Base-by-base conservation (phyloP, 2,329 filamentous ascomycete genomes). In the Delphinella strobiligena region DNA sequence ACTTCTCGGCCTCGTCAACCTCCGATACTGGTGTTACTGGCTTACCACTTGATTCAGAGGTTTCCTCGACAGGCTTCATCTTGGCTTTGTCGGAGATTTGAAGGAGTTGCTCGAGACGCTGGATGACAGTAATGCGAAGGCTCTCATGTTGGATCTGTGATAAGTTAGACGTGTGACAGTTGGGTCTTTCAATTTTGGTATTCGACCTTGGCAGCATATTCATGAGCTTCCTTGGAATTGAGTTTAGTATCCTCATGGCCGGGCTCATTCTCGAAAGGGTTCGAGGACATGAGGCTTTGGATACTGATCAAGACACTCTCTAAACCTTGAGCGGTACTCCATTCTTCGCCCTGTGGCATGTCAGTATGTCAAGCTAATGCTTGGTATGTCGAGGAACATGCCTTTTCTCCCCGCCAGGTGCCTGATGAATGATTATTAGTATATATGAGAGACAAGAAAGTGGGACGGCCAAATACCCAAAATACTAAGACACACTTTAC, bases 301-400 rank as follows among this genome's bases (percentile, higher is more conserved):
- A 98, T 95, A 4, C 89, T 96, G 38, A 96, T 75, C 35, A 98
- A 62, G 36, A 96, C 85, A 1, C 89, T 96, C 59, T 96, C 91
- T 1, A 98, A 69, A 5, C 91, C 89, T 59, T 96, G 91, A 1
- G 89, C 91, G 12, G 88, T 87, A 12, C 88, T 95, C 91, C 91
- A 98, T 58, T 95, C 80, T 60, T 96, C 91, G 40, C 88, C 86
- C 18, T 27, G 22, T 27, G 22, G 22, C 7, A 27, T 27, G 22
- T 27, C 12, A 27, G 22, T 12, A 27, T 27, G 7, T 27, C 7
- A 27, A 27, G 7, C 7, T 27, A 12, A 27, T 27, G 22, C 12
- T 7, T 7, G 7, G 22, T 12, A 27, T 7, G 22, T 12, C 7
- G 22, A 27, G 12, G n/a, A 27, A 27, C 7, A 7, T 27, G 22